Conservation (phyloP, 1,139 yeast species). For the Debaryomyces psychrophilus region DNA sequence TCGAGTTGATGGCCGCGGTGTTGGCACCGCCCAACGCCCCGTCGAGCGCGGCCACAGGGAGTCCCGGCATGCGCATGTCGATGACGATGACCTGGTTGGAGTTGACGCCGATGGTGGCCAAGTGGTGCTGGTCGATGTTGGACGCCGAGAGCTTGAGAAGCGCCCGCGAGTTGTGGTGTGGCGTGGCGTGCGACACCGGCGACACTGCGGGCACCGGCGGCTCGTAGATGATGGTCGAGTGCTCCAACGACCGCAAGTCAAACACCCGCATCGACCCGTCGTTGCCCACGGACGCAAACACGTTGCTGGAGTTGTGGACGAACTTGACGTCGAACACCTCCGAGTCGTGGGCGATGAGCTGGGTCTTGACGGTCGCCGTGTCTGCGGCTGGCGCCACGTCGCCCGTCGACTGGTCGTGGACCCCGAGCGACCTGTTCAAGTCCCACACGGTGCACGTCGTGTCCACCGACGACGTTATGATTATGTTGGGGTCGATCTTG, state of each 20-base stretch:
- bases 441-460: conserved; percentile 99
- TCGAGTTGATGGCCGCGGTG: conserved; percentile 64
- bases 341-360: conserved; percentile 92
- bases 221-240: conserved; percentile 92
- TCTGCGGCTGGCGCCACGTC: conserved; percentile 38
- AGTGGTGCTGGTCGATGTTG: conserved; percentile 75
- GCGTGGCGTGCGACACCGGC: conserved; percentile 34
- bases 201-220: conserved; percentile 25
- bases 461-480: conserved; percentile 88
- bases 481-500: conserved; percentile 63
- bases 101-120: conserved; percentile 78
- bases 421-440: conserved; percentile 43
- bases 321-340: conserved; percentile 94
- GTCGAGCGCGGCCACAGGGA: conserved; percentile 68
- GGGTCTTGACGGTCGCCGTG: conserved; percentile 82
- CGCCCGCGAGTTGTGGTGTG: conserved; percentile 51
- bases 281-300: conserved; percentile 92
- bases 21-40: conserved; percentile 60
- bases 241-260: conserved; percentile 87
- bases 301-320: conserved; percentile 70
- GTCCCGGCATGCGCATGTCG: conserved; percentile 88
- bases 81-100: conserved; percentile 68
- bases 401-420: conserved; percentile 14
- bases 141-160: conserved; percentile 76
- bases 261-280: conserved; percentile 94